A percentile compares a stretch with the other conserved stretches of the same genome.
Evolutionary conservation across 1,284 basidiomycete genomes (phyloP).

Genomic region (Cryptococcus neoformans): DNA sequence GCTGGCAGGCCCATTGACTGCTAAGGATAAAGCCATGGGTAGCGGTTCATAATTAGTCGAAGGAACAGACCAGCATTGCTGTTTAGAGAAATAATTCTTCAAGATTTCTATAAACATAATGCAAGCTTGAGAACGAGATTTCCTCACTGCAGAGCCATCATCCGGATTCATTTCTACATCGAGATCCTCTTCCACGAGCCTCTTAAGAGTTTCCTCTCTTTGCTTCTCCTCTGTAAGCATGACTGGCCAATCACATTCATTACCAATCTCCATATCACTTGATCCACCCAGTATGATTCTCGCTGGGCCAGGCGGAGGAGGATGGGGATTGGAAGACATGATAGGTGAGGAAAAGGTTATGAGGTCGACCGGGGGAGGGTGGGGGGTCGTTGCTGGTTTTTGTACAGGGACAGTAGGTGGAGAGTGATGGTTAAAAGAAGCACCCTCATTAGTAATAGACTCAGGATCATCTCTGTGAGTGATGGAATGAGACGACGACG

Average conservation of each 20-base stretch:
- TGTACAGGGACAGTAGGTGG: no score
- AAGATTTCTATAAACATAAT: no score
- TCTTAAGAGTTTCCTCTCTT: neutral
- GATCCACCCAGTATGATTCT: neutral
- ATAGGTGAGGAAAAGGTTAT: constrained; percentile 1
- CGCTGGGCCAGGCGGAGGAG: neutral
- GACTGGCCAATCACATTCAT: neutral
- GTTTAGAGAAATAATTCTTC: no score
- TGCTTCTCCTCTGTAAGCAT: constrained; percentile 3
- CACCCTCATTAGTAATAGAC: neutral
- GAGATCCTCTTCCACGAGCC: constrained; percentile 1
- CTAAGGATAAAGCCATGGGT: no score
- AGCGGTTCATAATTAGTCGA: no score
- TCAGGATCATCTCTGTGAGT: neutral
- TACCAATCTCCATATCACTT: neutral
- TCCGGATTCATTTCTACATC: neutral
- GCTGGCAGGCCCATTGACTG: no score
- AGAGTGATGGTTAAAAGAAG: neutral
- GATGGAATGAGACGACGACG: neutral
- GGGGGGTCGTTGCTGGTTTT: neutral
- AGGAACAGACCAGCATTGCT: no score
- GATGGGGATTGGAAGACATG: neutral
- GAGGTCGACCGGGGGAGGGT: neutral
- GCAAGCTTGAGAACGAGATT: no score
- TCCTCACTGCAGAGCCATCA: no score